Conservation (phyloP, 2,329 filamentous ascomycete genomes). For the Diaporthe sp. region DNA sequence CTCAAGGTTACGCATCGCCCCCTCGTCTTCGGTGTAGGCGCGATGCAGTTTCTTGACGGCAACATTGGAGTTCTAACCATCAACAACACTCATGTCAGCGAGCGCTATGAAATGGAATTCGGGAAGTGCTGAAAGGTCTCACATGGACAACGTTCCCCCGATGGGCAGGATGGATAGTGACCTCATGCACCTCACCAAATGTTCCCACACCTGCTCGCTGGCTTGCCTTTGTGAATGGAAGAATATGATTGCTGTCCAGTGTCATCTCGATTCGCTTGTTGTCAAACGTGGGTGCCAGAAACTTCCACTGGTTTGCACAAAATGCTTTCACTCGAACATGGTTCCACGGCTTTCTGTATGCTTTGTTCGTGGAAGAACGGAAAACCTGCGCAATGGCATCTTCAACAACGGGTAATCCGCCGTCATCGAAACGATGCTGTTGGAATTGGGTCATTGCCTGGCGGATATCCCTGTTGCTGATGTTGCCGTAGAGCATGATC, state of each 20-base stretch:
- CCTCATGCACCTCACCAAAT: conserved; percentile 11
- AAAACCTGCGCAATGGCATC: neutral
- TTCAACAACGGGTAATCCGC: neutral
- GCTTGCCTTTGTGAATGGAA: neutral
- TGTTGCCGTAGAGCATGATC: neutral
- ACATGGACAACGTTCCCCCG: neutral
- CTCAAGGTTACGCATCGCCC: neutral
- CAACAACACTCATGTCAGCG: neutral
- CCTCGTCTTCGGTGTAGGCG: neutral
- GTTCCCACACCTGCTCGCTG: neutral
- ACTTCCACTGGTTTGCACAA: neutral
- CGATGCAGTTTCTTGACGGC: neutral
- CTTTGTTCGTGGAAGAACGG: neutral
- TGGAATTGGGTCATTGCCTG: neutral
- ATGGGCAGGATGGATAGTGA: conserved; percentile 12
- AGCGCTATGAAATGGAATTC: accelerated
- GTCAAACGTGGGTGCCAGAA: neutral
- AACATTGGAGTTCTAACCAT: neutral
- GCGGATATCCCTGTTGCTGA: neutral
- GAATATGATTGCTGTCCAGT: neutral
- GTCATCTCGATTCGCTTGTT: accelerated
- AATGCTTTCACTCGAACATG: accelerated
- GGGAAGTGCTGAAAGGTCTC: neutral
- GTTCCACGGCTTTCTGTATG: neutral
- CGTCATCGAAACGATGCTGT: neutral